Evolutionary conservation across 2,329 filamentous ascomycete species (phyloP).

Genomic region (Thielaviopsis euricoi): DNA sequence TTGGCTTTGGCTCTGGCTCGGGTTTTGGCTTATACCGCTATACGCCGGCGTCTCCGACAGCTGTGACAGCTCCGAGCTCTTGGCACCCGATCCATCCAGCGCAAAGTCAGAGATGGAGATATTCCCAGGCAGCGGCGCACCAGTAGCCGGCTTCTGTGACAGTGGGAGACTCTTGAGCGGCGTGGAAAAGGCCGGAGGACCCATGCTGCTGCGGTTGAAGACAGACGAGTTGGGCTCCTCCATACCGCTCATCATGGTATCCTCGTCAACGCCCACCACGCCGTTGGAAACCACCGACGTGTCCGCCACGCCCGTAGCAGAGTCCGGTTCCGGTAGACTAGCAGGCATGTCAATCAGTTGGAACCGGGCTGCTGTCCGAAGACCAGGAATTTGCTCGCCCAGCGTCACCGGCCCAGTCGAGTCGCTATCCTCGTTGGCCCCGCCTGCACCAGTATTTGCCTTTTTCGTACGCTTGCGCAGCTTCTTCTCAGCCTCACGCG

Average conservation of each 20-base stretch:
- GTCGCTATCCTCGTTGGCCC: conserved; percentile 27
- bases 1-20: conserved; percentile 22
- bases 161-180: conserved; percentile 34
- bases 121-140: conserved; percentile 37
- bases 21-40: conserved; percentile 45
- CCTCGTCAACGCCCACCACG: conserved; percentile 24
- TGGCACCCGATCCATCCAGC: conserved; percentile 90
- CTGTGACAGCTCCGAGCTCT: conserved; percentile 58
- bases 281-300: conserved; percentile 36
- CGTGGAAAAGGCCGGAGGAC: not conserved
- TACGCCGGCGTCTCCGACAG: not conserved
- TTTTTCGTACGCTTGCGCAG: conserved; percentile 35
- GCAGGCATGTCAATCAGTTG: conserved; percentile 24
- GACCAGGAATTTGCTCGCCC: conserved; percentile 46
- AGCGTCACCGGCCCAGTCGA: conserved; percentile 41
- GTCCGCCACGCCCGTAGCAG: conserved; percentile 22
- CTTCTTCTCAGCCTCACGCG: conserved; percentile 41
- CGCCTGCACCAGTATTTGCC: not conserved
- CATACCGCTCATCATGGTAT: conserved; percentile 45
- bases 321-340: conserved; percentile 18
- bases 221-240: conserved; percentile 28
- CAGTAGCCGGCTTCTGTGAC: conserved; percentile 45
- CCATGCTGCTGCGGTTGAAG: not conserved
- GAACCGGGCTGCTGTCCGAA: conserved; percentile 35
- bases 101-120: conserved; percentile 41